A percentile compares a stretch with the other conserved stretches of the same genome.
Evolutionary conservation across 306 rosid genomes (phyloP).

Genomic region (Gastrolobium villosum): DNA sequence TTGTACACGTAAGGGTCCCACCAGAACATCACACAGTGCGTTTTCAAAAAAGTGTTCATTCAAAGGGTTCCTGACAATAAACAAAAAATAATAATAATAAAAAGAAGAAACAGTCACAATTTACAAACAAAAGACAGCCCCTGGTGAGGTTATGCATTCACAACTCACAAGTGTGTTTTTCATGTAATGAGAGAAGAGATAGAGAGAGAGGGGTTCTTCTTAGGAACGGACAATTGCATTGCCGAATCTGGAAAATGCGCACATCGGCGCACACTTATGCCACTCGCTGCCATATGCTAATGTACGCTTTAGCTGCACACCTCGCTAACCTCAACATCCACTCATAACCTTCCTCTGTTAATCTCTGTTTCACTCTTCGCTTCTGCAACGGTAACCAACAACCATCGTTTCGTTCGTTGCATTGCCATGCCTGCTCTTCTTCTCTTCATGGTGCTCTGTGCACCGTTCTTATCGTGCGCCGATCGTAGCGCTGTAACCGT

Average conservation of each 20-base stretch:
- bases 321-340: constrained; percentile 40
- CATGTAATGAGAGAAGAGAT: constrained; percentile 16
- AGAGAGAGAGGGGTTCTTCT: not conserved
- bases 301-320: constrained; percentile 51
- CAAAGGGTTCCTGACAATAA: constrained; percentile 45
- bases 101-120: not conserved
- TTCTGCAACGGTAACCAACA: not conserved
- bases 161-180: constrained; percentile 34
- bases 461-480: constrained; percentile 70
- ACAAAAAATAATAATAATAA: not conserved
- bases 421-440: constrained; percentile 46
- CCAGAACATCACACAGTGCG: constrained; percentile 43
- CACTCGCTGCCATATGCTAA: constrained; percentile 49
- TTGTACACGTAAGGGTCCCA: constrained; percentile 44
- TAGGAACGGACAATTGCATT: not conserved
- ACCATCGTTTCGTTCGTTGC: not conserved
- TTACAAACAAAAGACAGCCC: constrained; percentile 19
- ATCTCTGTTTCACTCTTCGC: not conserved
- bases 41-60: constrained; percentile 58
- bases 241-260: constrained; percentile 47
- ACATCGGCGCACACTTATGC: constrained; percentile 45
- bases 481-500: constrained; percentile 46
- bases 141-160: not conserved
- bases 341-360: constrained; percentile 6
- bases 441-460: constrained; percentile 51